Conservation (phyloP, 1,284 basidiomycete species). For the Vanrija sp. region DNA sequence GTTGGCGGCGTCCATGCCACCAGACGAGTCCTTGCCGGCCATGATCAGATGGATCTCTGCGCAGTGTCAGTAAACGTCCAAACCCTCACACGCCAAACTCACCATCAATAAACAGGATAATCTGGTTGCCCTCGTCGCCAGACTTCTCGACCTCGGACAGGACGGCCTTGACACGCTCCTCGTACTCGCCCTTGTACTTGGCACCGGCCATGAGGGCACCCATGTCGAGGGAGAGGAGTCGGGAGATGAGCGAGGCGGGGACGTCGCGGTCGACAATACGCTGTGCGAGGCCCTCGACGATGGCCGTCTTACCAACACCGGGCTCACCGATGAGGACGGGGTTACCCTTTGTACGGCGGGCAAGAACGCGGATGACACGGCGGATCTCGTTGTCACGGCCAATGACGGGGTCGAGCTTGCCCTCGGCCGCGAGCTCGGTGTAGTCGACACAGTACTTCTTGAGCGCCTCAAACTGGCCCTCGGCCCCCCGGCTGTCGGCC, state of each 20-base stretch:
- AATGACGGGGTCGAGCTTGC: constrained; percentile 58
- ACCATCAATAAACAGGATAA: constrained; percentile 95
- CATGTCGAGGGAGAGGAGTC: constrained; percentile 76
- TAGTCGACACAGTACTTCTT: constrained; percentile 49
- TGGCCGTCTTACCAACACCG: constrained; percentile 88
- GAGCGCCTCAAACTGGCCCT: constrained; percentile 52
- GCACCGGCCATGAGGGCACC: constrained; percentile 92
- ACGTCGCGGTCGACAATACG: constrained; percentile 94
- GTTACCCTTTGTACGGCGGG: constrained; percentile 61
- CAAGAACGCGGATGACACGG: constrained; percentile 67
- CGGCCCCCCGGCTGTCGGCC: constrained; percentile 54
- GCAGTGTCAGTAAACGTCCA: no score
- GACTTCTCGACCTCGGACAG: constrained; percentile 88
- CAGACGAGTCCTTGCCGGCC: constrained; percentile 48
- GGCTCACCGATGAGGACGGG: constrained; percentile 68
- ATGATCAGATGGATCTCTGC: constrained; percentile 91
- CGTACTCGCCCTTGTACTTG: constrained; percentile 95
- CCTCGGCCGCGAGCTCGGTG: constrained; percentile 51
- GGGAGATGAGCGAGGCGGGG: constrained; percentile 76
- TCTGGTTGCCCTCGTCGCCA: constrained; percentile 70
- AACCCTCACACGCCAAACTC: no score
- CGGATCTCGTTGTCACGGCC: constrained; percentile 55
- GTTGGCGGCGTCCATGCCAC: constrained; percentile 62
- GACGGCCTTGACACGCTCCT: constrained; percentile 92
- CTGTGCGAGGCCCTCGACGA: constrained; percentile 93